Base-by-base conservation (phyloP, 257 asterid species). In the Handroanthus guayacan region DNA sequence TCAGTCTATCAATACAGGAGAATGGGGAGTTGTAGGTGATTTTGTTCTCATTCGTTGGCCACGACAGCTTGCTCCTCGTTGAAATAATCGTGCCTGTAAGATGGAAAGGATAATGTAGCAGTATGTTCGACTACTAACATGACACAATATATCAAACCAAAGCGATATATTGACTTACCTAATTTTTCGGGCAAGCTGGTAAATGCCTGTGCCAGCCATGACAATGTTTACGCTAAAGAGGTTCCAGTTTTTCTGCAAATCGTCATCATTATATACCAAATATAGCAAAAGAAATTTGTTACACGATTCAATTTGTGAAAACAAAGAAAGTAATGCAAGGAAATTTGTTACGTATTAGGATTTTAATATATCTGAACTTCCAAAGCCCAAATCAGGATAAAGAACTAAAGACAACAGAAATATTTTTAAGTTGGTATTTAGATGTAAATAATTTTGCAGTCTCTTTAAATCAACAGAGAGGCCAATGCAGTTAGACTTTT, bases 191-290 rank as follows among this genome's bases (percentile, higher is more conserved):
- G 90, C 67, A 44, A 93, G 94, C 78, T 93, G 98, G 79, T 93
- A 93, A 67, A 93, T 75, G 76, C 97, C 98, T 1, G 98, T 94
- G 34, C 91, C 90, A 11, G 96, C 98, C 97, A 94, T 94, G 58
- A 92, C 98, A 65, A 91, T 79, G 83, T 90, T 93, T 41, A 91
- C 98, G 56, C 97, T 91, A 62, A 93, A 86, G 39, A 93, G 98
- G 67, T 93, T 93, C 97, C 97, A 93, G 83, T 93, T 93, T 62
- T 87, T 93, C 97, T 93, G 97, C 90, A 88, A 51, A 34, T 56
- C 84, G 86, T 37, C 48, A 83, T 37, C 7, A 41, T 44, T 50
- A 47, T 44, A n/a, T 61, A 13, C 34, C 61, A n/a, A 16, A 44
- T 25, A 56, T 50, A 41, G 34, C 44, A 41, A 68, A 25, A 13